phyloP scores from a whole-genome alignment of 2,329 filamentous ascomycete species.

The Seiridium unicorne region DNA sequence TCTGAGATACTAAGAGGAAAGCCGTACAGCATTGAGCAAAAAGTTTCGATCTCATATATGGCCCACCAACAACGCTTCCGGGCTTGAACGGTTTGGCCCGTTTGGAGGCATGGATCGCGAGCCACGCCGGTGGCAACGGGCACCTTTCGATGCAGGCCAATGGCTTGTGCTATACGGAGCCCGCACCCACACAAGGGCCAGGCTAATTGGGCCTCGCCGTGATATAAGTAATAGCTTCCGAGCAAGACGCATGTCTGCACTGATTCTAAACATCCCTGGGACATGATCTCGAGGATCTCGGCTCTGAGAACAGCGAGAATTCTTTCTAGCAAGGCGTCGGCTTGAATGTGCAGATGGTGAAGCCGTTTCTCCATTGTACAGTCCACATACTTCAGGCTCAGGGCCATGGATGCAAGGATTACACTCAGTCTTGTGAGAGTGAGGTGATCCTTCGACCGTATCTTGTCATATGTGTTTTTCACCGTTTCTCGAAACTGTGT shows the following conservation, averaged over 20 bases:
- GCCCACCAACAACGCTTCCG: conserved; percentile 39
- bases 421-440: neutral
- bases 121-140: too few species aligned
- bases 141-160: neutral
- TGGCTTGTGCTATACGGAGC: neutral
- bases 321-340: neutral
- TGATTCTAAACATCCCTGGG: neutral
- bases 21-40: conserved; percentile 38
- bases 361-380: neutral
- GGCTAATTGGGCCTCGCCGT: neutral
- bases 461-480: conserved; percentile 9
- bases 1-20: conserved; percentile 31
- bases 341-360: neutral
- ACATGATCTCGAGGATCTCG: neutral
- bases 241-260: neutral
- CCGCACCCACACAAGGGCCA: neutral
- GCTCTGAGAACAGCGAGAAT: neutral
- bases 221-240: neutral
- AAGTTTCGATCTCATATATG: conserved; percentile 37
- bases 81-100: conserved; percentile 17
- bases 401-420: neutral
- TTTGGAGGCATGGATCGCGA: too few species aligned
- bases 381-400: neutral
- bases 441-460: neutral
- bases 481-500: conserved; percentile 23